Evolutionary conservation across 305 asterid species (phyloP).

Genomic region (Lippia alba): DNA sequence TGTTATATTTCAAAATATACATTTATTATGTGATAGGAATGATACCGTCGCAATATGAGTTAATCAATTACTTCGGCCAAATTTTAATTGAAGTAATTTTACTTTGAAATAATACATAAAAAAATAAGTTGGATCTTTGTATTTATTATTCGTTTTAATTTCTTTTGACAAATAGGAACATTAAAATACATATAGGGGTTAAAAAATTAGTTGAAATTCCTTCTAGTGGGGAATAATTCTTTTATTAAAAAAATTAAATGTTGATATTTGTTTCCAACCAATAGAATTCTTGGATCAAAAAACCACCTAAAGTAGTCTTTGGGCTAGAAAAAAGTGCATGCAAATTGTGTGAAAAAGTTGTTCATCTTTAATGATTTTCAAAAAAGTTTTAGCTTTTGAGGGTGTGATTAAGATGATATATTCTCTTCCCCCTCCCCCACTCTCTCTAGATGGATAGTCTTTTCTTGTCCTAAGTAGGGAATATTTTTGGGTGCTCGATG

Average conservation of each 20-base stretch:
- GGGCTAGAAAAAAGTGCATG: neutral
- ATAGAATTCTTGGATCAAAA: neutral
- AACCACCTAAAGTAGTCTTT: neutral
- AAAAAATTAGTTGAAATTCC: too few species aligned
- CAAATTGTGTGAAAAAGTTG: neutral
- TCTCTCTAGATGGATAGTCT: conserved; percentile 21
- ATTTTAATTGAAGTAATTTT: too few species aligned
- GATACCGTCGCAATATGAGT: too few species aligned
- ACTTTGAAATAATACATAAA: too few species aligned
- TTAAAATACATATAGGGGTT: too few species aligned
- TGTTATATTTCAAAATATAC: too few species aligned
- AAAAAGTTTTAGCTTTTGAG: neutral
- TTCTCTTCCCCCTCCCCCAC: neutral
- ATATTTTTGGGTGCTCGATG: conserved; percentile 42
- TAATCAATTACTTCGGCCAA: too few species aligned
- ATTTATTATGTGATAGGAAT: too few species aligned
- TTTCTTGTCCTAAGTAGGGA: conserved; percentile 30
- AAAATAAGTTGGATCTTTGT: too few species aligned
- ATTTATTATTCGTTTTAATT: too few species aligned
- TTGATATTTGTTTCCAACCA: neutral
- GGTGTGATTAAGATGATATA: neutral
- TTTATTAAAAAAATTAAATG: neutral
- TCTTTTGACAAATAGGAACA: too few species aligned
- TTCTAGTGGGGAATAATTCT: neutral
- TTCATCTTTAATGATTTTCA: neutral